Evolutionary conservation across 176 grass and related monocot species (phyloP), one percentile per base, ranked within the genome.

Genomic region (Eremochloa ophiuroides): DNA sequence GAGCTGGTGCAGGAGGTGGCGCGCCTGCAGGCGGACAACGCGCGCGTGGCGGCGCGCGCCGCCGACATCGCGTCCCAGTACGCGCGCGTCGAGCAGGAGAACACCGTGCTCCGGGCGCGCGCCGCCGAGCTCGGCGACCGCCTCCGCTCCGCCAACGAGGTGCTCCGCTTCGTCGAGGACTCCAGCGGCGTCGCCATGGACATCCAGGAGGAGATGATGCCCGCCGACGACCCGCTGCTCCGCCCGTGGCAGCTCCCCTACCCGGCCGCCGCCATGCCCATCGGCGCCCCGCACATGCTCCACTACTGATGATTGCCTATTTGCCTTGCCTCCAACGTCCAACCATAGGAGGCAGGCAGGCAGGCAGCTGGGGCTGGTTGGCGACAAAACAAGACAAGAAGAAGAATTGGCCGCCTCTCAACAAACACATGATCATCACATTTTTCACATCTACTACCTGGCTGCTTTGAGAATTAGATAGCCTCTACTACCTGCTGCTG

Each of bases 171-270:
- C 61, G 78, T 91, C 26, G 84, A 95, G 74, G 86, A 99, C 18
- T 89, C 93, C 76, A 89, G 96, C 28, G 96, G 93, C 59, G 78
- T 93, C 88, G 88, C 87, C 74, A 93, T 99, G 93, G 96, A 93
- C 85, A 91, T 93, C 71, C 93, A 86, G 72, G 91, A 89, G 15
- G 87, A 93, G 55, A 11, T 55, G 20, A 10, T 69, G 26, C 83
- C 85, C 5, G 74, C 80, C 20, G 88, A 93, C 56, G 93, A 91
- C 67, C 92, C 86, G 11, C 87, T 95, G 33, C 89, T 98, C 73
- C 73, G 81, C 4, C 91, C 91, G 1, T 99, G 96, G 90, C 93
- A 93, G 79, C 91, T 89, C 22, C 86, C 84, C 1, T 88, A 43
- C 84, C 78, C 84, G 7, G 86, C 88, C 67, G 81, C 83, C 15